Conservation (phyloP, 2,329 filamentous ascomycete species). For the Fusarium protoensiforme region DNA sequence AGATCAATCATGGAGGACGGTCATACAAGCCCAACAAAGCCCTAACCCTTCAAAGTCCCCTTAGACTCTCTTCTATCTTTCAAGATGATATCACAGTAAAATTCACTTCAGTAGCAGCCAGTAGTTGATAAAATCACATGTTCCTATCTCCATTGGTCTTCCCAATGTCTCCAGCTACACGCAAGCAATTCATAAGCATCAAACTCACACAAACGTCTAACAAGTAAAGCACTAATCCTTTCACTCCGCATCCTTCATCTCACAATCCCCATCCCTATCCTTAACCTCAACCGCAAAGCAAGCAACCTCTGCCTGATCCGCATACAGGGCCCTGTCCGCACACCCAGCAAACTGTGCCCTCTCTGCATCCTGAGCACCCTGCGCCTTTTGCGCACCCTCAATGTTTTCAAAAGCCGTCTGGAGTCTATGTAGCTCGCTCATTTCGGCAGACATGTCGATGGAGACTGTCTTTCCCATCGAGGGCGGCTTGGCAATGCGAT, state of each 20-base stretch:
- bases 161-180: neutral
- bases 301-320: slow-evolving; percentile 39
- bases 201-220: neutral
- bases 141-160: neutral
- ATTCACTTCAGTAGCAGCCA: neutral
- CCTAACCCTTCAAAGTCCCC: no score
- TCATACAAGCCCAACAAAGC: no score
- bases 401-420: slow-evolving; percentile 22
- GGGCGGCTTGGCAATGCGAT: slow-evolving; percentile 24
- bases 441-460: neutral
- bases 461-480: neutral
- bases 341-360: slow-evolving; percentile 42
- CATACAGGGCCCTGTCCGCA: slow-evolving; percentile 41
- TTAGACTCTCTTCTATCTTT: neutral
- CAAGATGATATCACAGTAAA: neutral
- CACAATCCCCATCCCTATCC: neutral
- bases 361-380: slow-evolving; percentile 29
- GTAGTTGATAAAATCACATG: neutral
- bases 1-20: no score
- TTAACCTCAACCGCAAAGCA: slow-evolving; percentile 21
- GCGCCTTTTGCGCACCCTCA: slow-evolving; percentile 22
- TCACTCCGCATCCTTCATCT: neutral
- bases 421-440: slow-evolving; percentile 16
- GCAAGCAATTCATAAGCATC: neutral
- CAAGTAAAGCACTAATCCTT: neutral